phyloP scores from a whole-genome alignment of 2,329 filamentous ascomycete genomes.

The Sporothrix euskadiensis region DNA sequence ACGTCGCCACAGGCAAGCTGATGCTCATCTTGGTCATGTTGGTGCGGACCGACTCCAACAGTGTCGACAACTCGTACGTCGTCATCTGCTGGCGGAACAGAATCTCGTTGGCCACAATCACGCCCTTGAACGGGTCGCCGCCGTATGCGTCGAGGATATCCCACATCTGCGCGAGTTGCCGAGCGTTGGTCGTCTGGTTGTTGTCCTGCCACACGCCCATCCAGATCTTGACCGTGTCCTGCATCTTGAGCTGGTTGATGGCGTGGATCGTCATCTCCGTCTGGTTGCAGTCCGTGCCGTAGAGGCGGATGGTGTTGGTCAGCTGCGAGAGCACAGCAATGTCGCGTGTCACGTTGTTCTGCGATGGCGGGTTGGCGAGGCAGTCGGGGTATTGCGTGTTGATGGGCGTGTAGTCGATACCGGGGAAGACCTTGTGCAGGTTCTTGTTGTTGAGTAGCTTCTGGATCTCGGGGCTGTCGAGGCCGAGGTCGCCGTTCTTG shows the following conservation, averaged over 20 bases:
- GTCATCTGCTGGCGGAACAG: conserved; percentile 76
- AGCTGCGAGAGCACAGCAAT: conserved; percentile 86
- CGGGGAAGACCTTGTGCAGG: conserved; percentile 90
- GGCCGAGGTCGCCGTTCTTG: conserved; percentile 68
- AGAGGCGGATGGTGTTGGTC: conserved; percentile 83
- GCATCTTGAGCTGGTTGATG: conserved; percentile 70
- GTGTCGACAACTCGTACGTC: conserved; percentile 58
- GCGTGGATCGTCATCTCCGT: conserved; percentile 90
- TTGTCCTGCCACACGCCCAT: conserved; percentile 89
- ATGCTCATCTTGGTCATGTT: conserved; percentile 69
- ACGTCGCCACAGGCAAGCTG: conserved; percentile 77
- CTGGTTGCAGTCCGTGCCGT: conserved; percentile 97
- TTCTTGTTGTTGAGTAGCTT: conserved; percentile 74
- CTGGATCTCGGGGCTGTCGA: conserved; percentile 73
- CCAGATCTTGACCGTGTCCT: conserved; percentile 80
- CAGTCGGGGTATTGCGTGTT: conserved; percentile 90
- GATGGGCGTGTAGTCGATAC: conserved; percentile 91
- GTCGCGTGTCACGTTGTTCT: conserved; percentile 93
- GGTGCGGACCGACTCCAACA: conserved; percentile 68
- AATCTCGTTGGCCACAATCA: conserved; percentile 81
- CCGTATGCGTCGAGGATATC: conserved; percentile 71
- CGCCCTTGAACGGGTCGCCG: conserved; percentile 69
- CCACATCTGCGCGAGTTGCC: conserved; percentile 84
- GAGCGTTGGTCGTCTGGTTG: conserved; percentile 78
- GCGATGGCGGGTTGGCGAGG: conserved; percentile 71